These are phyloP conservation scores for Boletus semigastroideus DNA, from an alignment of 1,284 basidiomycete genomes.

Conservation along the genomic window DNA sequence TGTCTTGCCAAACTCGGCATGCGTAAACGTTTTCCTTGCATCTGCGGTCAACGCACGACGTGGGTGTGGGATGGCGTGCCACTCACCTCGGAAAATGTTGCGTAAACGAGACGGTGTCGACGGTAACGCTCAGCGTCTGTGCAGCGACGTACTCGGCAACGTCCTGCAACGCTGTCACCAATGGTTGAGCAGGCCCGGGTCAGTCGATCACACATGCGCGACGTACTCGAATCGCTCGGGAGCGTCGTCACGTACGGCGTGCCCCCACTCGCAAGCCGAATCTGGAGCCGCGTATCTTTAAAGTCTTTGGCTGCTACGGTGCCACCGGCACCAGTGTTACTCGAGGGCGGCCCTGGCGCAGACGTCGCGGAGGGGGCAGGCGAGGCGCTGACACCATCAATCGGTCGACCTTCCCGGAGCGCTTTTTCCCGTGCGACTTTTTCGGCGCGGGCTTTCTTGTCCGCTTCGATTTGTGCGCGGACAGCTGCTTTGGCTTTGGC, in stretches of 20 bases:
- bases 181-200: neutral
- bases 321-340: constrained; percentile 27
- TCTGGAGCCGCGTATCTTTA: constrained; percentile 83
- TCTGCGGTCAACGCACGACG: neutral
- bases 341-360: constrained; percentile 34
- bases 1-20: constrained; percentile 64
- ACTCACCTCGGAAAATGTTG: constrained; percentile 82
- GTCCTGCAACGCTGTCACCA: constrained; percentile 62
- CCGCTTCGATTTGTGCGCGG: constrained; percentile 91
- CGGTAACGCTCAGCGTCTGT: constrained; percentile 67
- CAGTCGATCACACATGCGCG: too few relatives aligned
- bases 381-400: constrained; percentile 33
- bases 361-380: constrained; percentile 19
- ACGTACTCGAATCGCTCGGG: constrained; percentile 69
- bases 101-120: constrained; percentile 73
- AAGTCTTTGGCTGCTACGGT: constrained; percentile 68
- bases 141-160: constrained; percentile 86
- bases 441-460: constrained; percentile 86
- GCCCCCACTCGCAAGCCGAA: constrained; percentile 78
- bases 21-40: constrained; percentile 61
- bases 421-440: constrained; percentile 88
- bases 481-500: constrained; percentile 80
- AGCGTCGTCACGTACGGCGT: constrained; percentile 79
- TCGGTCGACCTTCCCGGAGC: constrained; percentile 68
- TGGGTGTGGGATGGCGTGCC: neutral